Evolutionary conservation across 805 yeast species (phyloP).

Genomic region (Suhomyces tanzawaensis): DNA sequence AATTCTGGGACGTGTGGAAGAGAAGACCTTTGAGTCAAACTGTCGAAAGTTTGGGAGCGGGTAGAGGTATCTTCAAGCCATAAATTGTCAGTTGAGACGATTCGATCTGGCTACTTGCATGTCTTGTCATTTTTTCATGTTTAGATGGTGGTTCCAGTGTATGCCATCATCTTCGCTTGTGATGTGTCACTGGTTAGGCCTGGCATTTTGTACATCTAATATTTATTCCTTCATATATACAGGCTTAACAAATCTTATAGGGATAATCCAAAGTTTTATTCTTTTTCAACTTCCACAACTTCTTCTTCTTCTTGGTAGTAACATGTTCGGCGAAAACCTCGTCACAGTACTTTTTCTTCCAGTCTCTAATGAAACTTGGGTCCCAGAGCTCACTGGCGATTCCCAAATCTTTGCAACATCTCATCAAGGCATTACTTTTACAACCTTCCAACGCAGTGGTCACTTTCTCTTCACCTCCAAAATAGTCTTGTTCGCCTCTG

Average conservation of each 20-base stretch:
- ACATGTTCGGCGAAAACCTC: conserved; percentile 85
- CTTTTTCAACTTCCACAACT: conserved; percentile 83
- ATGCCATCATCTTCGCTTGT: neutral
- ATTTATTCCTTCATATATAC: conserved; percentile 3
- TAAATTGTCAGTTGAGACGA: neutral
- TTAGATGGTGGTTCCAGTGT: neutral
- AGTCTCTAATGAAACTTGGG: conserved; percentile 69
- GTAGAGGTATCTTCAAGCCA: conserved; percentile 51
- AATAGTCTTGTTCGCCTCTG: conserved; percentile 94
- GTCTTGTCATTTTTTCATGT: neutral
- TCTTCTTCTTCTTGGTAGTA: conserved; percentile 78
- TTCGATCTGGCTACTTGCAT: neutral
- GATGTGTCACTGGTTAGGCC: neutral
- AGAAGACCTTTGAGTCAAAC: conserved; percentile 84
- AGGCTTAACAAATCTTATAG: conserved; percentile 44
- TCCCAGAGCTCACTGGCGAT: conserved; percentile 98
- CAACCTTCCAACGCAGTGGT: conserved; percentile 98
- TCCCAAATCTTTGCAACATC: conserved; percentile 96
- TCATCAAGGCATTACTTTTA: conserved; percentile 92
- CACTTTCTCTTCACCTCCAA: conserved; percentile 73
- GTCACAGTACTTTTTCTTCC: conserved; percentile 55
- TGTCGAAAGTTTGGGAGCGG: conserved; percentile 68
- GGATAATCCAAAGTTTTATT: conserved; percentile 85
- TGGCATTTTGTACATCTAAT: conserved; percentile 2
- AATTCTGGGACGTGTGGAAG: conserved; percentile 77